Conservation (phyloP, 2,329 filamentous ascomycete genomes). For the Diplodia scrobiculata region DNA sequence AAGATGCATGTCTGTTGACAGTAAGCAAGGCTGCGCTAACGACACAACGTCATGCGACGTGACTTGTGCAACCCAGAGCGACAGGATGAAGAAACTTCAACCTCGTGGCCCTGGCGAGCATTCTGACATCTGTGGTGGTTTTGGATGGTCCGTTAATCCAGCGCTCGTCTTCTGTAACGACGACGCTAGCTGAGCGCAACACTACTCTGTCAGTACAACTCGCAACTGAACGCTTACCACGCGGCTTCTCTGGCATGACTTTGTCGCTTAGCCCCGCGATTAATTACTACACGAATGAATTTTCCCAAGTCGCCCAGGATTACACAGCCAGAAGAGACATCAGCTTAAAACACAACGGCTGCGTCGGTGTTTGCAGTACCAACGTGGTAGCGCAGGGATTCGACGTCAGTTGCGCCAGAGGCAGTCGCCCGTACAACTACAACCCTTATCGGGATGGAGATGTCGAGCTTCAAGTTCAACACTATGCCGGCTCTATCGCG, state of each 20-base stretch:
- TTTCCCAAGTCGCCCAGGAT: neutral
- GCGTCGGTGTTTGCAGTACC: neutral
- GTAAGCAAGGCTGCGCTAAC: too few species aligned
- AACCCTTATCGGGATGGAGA: too few species aligned
- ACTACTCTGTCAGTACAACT: neutral
- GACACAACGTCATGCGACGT: too few species aligned
- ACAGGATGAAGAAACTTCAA: too few species aligned
- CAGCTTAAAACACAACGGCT: neutral
- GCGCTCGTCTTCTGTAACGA: neutral
- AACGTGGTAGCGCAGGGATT: neutral
- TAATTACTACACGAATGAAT: neutral
- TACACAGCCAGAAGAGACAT: neutral
- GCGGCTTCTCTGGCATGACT: neutral
- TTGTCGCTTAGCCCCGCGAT: neutral
- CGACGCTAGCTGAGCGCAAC: neutral
- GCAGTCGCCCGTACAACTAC: neutral
- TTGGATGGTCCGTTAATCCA: slow-evolving; percentile 14
- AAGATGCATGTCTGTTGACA: too few species aligned
- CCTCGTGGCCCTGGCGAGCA: too few species aligned
- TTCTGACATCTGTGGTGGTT: neutral
- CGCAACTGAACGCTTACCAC: neutral
- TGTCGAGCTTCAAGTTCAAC: too few species aligned
- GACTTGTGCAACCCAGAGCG: too few species aligned
- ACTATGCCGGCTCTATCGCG: too few species aligned
- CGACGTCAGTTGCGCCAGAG: neutral